A percentile compares a stretch with the other conserved stretches of the same genome.
Conservation (phyloP, 148 eudicot species). For the Silene latifolia region DNA sequence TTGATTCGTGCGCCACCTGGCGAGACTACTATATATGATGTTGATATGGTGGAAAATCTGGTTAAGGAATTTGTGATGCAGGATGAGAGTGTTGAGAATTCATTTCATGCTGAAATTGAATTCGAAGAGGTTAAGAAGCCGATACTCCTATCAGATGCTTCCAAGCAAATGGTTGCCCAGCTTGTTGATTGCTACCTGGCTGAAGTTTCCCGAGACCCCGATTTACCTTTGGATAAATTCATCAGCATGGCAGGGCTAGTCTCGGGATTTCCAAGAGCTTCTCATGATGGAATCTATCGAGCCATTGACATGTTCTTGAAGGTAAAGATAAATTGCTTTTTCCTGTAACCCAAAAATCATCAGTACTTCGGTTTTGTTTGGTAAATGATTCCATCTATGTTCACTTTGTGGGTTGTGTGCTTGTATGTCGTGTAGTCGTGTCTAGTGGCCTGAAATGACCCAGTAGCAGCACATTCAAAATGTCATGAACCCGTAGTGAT, state of each 20-base stretch:
- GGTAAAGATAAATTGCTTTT: conserved; percentile 36
- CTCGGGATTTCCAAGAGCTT: conserved; percentile 52
- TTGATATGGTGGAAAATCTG: conserved; percentile 49
- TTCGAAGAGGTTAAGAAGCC: conserved; percentile 43
- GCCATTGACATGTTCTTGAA: conserved; percentile 92
- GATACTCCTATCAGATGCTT: conserved; percentile 40
- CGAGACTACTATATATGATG: conserved; percentile 49
- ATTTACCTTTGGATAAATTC: conserved; percentile 51
- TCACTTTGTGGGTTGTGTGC: not conserved
- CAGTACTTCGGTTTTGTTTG: not conserved
- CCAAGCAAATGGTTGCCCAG: conserved; percentile 77
- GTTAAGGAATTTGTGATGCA: conserved; percentile 65
- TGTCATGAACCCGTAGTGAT: too few relatives aligned
- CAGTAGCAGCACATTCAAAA: too few relatives aligned
- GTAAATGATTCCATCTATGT: not conserved
- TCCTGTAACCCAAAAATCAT: not conserved
- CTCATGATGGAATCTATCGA: conserved; percentile 89
- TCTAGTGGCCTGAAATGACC: too few relatives aligned
- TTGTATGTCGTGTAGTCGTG: not conserved
- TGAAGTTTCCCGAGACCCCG: conserved; percentile 70
- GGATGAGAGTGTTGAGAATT: conserved; percentile 28
- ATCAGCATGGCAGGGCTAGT: conserved; percentile 67
- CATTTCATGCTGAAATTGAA: conserved; percentile 40
- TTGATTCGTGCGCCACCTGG: conserved; percentile 48
- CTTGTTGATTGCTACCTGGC: conserved; percentile 82